Percentiles rank a stretch among this genome's conserved stretches.
phyloP scores from a whole-genome alignment of 2,329 filamentous ascomycete species.

The Esteya vermicola region DNA sequence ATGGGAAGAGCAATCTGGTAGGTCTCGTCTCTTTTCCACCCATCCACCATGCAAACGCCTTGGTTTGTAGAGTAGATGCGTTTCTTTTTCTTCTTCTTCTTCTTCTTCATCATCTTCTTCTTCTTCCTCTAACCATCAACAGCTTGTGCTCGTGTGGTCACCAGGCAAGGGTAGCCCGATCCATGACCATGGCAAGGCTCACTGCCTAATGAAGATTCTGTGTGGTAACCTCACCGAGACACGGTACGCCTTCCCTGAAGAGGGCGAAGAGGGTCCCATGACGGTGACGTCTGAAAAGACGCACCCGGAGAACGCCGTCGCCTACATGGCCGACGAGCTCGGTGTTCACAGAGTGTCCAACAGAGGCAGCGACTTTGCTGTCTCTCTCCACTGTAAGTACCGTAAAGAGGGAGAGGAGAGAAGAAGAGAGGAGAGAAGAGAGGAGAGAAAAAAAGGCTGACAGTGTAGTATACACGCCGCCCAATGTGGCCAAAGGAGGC shows the following conservation, averaged over 20 bases:
- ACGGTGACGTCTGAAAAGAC: conserved; percentile 50
- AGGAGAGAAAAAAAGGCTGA: background rate
- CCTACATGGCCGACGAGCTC: conserved; percentile 85
- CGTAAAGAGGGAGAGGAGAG: background rate
- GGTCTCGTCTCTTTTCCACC: conserved; percentile 7
- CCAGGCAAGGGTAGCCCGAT: conserved; percentile 73
- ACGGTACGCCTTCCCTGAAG: conserved; percentile 58
- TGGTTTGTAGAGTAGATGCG: no score
- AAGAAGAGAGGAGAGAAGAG: background rate
- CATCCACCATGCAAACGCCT: background rate
- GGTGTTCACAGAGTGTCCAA: conserved; percentile 77
- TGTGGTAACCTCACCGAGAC: conserved; percentile 69
- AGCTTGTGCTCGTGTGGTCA: conserved; percentile 83
- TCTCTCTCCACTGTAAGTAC: conserved; percentile 61
- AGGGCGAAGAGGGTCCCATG: conserved; percentile 39
- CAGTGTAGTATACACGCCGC: conserved; percentile 61
- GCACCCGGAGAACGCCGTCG: conserved; percentile 58
- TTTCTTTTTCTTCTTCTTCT: conserved; percentile 1
- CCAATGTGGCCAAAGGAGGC: conserved; percentile 71
- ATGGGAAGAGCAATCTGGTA: conserved; percentile 45
- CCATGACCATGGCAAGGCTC: conserved; percentile 78
- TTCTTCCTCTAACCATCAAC: conserved; percentile 8
- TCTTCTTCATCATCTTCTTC: background rate
- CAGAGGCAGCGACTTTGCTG: conserved; percentile 58
- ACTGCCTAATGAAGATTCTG: conserved; percentile 86